phyloP scores from a whole-genome alignment of 2,329 filamentous ascomycete species.

The Chaetothyriales sp. region DNA sequence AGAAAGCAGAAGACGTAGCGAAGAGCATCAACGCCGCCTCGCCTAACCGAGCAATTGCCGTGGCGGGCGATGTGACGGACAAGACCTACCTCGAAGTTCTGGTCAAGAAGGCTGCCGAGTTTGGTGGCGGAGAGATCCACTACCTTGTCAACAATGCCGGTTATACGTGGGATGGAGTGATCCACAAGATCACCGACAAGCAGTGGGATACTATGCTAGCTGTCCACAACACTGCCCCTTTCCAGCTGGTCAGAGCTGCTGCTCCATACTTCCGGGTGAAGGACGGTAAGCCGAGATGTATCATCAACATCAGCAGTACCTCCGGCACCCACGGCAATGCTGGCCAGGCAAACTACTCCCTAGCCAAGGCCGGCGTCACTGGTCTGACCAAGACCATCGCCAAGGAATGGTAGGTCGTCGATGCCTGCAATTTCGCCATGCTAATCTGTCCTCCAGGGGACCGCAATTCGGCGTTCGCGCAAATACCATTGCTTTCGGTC shows the following conservation, averaged over 20 bases:
- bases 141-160: constrained; percentile 87
- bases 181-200: constrained; percentile 52
- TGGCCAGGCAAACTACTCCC: constrained; percentile 78
- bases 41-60: constrained; percentile 52
- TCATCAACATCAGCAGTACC: constrained; percentile 75
- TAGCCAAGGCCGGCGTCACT: constrained; percentile 71
- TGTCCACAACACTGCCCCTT: constrained; percentile 72
- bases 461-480: constrained; percentile 66
- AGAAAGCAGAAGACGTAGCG: constrained; percentile 55
- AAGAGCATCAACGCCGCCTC: constrained; percentile 52
- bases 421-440: neutral
- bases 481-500: constrained; percentile 75
- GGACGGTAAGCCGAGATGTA: constrained; percentile 62
- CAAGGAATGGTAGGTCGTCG: constrained; percentile 55
- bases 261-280: constrained; percentile 79
- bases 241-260: constrained; percentile 66
- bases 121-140: constrained; percentile 77
- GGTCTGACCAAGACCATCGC: constrained; percentile 81
- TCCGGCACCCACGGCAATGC: constrained; percentile 75
- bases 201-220: constrained; percentile 59
- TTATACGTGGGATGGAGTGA: constrained; percentile 85
- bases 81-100: constrained; percentile 55
- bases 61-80: constrained; percentile 65
- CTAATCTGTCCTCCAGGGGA: neutral
- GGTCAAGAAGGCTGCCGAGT: constrained; percentile 62